Percentiles rank a stretch among this genome's conserved stretches.
These are phyloP conservation scores for Tritrichomonas musculus DNA, from an alignment of 208 protist genomes.

Conservation along the genomic window DNA sequence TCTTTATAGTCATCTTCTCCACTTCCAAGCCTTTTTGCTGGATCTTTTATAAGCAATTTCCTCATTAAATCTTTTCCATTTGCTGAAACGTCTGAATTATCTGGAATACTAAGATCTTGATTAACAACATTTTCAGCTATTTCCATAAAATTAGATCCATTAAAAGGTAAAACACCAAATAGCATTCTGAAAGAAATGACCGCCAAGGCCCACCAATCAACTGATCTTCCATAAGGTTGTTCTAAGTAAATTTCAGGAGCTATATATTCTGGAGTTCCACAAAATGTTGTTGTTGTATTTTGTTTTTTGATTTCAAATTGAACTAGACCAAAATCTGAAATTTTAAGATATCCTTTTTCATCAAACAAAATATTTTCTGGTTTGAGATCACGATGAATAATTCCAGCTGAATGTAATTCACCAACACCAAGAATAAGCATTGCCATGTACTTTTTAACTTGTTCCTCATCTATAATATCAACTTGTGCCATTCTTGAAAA, in stretches of 20 bases:
- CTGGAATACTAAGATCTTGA: slow-evolving; percentile 21
- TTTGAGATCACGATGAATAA: slow-evolving; percentile 61
- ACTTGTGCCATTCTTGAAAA: slow-evolving; percentile 51
- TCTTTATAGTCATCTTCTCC: slow-evolving; percentile 34
- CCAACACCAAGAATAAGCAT: slow-evolving; percentile 53
- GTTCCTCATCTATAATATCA: not conserved
- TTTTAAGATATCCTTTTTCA: slow-evolving; percentile 67
- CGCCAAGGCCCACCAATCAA: slow-evolving; percentile 65
- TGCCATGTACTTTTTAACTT: slow-evolving; percentile 37
- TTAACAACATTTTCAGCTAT: not conserved
- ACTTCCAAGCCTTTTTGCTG: not conserved
- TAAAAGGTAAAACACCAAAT: slow-evolving; percentile 45
- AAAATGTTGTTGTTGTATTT: slow-evolving; percentile 49
- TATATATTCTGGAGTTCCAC: slow-evolving; percentile 65
- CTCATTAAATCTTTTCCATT: slow-evolving; percentile 40
- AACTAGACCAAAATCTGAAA: slow-evolving; percentile 75
- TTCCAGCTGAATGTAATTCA: slow-evolving; percentile 49
- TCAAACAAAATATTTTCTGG: slow-evolving; percentile 53
- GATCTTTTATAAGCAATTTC: slow-evolving; percentile 36
- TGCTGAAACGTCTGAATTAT: slow-evolving; percentile 47
- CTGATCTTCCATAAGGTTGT: slow-evolving; percentile 56
- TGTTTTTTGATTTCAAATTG: not conserved
- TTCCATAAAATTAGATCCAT: not conserved
- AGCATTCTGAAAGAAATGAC: slow-evolving; percentile 65
- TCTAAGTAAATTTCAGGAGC: slow-evolving; percentile 58